Evolutionary conservation across 2,329 filamentous ascomycete genomes (phyloP), one percentile per base, ranked within the genome.

Genomic region (Cytospora leucostoma): DNA sequence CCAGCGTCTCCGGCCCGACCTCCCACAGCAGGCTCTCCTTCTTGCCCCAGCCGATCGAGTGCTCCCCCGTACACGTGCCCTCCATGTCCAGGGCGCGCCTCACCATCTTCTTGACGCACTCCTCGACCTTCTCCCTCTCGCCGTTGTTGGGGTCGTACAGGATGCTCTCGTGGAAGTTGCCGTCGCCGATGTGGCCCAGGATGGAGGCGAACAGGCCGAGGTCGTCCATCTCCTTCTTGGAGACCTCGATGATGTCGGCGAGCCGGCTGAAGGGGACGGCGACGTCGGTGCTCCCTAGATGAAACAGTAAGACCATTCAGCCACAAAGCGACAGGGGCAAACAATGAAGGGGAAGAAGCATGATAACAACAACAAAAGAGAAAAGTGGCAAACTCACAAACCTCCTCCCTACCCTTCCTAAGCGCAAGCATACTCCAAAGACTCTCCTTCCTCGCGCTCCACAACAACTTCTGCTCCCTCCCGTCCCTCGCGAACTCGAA

Each of bases 91-190:
- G 76, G 2, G 93, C 93, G n/a, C 92, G 85, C 68, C 90, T 84
- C 21, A 97, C 92, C 93, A 97, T 97, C 69, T 92, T 89, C 72
- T 93, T 88, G 54, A 97, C 92, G 67, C 91, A 92, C 61, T 82
- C 83, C 73, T 95, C 91, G 1, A 95, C 92, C 68, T 89, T 90
- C 50, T 83, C 88, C 62, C 84, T 84, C 76, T 97, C 90, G 33
- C 81, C 85, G 3, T 85, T 82, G 49, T 59, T 35, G 61, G 84
- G 84, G 75, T 95, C 86, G 74, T 96, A 97, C 77, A 97, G 89
- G 76, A 97, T 95, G 72, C 89, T 91, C 73, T 93, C 89, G 74
- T 97, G 93, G 78, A 97, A 97, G 75, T 97, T 97, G 44, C 93
- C 93, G 72, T 97, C 93, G 13, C 93, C 93, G 62, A 97, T 89